phyloP scores from a whole-genome alignment of 2,329 filamentous ascomycete genomes.

The Nakataea oryzae region DNA sequence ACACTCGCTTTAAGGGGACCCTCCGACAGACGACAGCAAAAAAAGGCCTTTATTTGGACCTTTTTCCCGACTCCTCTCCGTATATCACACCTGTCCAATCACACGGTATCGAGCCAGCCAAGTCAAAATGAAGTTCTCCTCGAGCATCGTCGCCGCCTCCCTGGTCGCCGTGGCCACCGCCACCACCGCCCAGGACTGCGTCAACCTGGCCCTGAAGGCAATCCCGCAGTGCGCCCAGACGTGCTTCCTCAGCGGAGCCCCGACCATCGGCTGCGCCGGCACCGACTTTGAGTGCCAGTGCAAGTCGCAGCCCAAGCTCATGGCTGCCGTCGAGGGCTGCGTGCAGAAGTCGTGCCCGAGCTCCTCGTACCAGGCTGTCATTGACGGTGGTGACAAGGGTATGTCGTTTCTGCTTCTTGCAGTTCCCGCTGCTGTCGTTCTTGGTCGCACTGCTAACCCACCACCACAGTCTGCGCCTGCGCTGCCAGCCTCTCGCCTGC shows the following conservation, averaged over 20 bases:
- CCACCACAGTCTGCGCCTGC: not conserved
- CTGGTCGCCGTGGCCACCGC: not conserved
- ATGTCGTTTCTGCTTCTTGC: not conserved
- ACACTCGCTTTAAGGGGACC: not conserved
- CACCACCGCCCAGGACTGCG: slow-evolving; percentile 10
- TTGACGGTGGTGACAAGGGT: slow-evolving; percentile 16
- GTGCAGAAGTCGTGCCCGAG: slow-evolving; percentile 15
- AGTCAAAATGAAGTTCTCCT: slow-evolving; percentile 2
- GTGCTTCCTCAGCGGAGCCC: slow-evolving; percentile 19
- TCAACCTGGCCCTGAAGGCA: slow-evolving; percentile 13
- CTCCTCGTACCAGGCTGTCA: slow-evolving; percentile 16
- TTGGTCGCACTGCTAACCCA: not conserved
- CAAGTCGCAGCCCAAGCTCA: slow-evolving; percentile 16
- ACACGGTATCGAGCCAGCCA: not conserved
- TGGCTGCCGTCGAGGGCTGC: slow-evolving; percentile 20
- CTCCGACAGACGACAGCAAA: not conserved
- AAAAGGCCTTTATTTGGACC: not conserved
- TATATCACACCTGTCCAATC: not conserved
- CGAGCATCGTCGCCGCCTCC: not conserved
- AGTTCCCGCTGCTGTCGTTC: not conserved
- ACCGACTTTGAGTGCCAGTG: slow-evolving; percentile 22
- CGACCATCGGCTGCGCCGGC: slow-evolving; percentile 17
- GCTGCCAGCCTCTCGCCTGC: not conserved
- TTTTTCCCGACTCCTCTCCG: not conserved
- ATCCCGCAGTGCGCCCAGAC: slow-evolving; percentile 20